Evolutionary conservation across 2,329 filamentous ascomycete species (phyloP).

Genomic region (Cladosporium sphaerospermum): DNA sequence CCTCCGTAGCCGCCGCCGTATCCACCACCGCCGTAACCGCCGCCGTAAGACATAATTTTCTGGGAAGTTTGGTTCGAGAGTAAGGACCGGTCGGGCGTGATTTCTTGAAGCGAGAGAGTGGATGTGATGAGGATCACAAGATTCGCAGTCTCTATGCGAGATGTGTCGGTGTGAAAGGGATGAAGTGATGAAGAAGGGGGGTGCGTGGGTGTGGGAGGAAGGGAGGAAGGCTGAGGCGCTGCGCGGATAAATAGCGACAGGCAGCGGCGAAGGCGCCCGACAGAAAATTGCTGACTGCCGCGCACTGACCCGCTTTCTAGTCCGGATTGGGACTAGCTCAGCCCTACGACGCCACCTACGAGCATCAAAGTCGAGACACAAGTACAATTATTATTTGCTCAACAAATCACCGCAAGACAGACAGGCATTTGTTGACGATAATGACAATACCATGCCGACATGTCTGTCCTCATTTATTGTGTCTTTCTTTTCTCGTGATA

Average conservation of each 20-base stretch:
- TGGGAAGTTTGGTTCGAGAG: background rate
- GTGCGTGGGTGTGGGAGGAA: background rate
- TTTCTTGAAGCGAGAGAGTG: conserved; percentile 6
- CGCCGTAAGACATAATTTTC: conserved; percentile 41
- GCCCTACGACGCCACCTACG: background rate
- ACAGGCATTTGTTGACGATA: too few relatives aligned
- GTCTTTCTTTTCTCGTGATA: too few relatives aligned
- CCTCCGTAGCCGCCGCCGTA: conserved; percentile 15
- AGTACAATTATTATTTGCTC: too few relatives aligned
- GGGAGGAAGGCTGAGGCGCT: conserved; percentile 6
- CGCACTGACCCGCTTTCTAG: background rate
- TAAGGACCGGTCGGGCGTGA: conserved; percentile 8
- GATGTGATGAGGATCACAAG: conserved; percentile 11
- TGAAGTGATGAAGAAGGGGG: background rate
- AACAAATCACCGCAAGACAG: too few relatives aligned
- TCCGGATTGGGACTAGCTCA: background rate
- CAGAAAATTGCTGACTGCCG: background rate
- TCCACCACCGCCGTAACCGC: conserved; percentile 27
- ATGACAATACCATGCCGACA: too few relatives aligned
- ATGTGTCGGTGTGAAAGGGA: background rate
- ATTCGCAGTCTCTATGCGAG: conserved; percentile 2
- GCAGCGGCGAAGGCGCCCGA: conserved; percentile 5
- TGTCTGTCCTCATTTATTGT: too few relatives aligned
- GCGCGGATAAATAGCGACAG: conserved; percentile 8
- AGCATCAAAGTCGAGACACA: background rate